A percentile compares a stretch with the other conserved stretches of the same genome.
Evolutionary conservation across 176 grass and related monocot species (phyloP).

Genomic region (Paspalum notatum): DNA sequence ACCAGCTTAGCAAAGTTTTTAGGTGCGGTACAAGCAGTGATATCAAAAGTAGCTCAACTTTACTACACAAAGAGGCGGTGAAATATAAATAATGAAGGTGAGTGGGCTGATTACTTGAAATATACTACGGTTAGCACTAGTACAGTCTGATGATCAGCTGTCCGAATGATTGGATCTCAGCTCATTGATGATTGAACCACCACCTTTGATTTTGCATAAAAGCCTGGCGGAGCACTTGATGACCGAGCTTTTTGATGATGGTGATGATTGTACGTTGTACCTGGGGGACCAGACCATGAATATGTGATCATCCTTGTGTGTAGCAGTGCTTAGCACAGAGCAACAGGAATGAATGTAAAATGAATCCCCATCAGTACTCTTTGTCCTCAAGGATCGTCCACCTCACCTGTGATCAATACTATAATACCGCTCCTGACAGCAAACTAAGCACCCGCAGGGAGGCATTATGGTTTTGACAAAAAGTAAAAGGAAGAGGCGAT

Average conservation of each 20-base stretch:
- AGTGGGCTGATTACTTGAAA: too few relatives aligned
- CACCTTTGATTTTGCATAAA: constrained; percentile 19
- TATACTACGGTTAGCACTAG: too few relatives aligned
- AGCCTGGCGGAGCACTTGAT: constrained; percentile 15
- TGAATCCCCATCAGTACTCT: background rate
- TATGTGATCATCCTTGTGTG: background rate
- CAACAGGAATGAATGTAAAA: background rate
- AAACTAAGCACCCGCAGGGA: background rate
- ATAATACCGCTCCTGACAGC: background rate
- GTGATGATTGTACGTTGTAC: background rate
- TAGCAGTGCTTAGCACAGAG: background rate
- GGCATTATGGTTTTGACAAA: background rate
- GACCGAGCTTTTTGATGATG: background rate
- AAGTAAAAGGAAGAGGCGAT: background rate
- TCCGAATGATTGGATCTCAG: constrained; percentile 22
- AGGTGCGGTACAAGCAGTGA: too few relatives aligned
- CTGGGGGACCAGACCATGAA: constrained; percentile 9
- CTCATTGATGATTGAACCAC: constrained; percentile 35
- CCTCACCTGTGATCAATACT: background rate
- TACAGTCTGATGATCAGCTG: background rate
- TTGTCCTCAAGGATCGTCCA: background rate
- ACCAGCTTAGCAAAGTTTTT: too few relatives aligned
- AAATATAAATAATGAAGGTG: too few relatives aligned
- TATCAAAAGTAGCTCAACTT: too few relatives aligned
- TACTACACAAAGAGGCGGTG: too few relatives aligned